These are phyloP conservation scores for Gnomoniopsis smithogilvyi DNA, from an alignment of 2,329 filamentous ascomycete genomes.

Conservation along the genomic window DNA sequence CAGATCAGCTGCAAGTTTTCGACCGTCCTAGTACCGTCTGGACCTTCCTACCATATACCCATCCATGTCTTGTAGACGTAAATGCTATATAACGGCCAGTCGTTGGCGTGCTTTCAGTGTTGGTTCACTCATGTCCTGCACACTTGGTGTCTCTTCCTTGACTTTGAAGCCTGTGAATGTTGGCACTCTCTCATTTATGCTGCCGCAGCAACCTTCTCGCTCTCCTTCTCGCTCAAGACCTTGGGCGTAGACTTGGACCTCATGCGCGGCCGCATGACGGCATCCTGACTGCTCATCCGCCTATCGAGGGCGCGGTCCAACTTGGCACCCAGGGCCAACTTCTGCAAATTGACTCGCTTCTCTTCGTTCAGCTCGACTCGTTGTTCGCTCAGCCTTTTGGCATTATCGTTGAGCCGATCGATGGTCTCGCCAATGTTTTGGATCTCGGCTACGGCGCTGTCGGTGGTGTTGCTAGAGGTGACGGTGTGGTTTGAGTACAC, in stretches of 20 bases:
- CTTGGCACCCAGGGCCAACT: conserved; percentile 85
- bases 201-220: conserved; percentile 19
- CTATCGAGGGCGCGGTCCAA: conserved; percentile 82
- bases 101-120: too few species aligned
- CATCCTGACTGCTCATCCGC: conserved; percentile 85
- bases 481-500: conserved; percentile 61
- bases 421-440: conserved; percentile 74
- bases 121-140: too few species aligned
- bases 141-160: too few species aligned
- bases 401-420: conserved; percentile 86
- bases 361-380: conserved; percentile 75
- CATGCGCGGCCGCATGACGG: conserved; percentile 62
- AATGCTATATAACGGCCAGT: too few species aligned
- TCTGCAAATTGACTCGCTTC: conserved; percentile 78
- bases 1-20: too few species aligned
- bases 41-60: too few species aligned
- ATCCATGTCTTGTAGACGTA: too few species aligned
- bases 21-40: too few species aligned
- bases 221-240: conserved; percentile 36
- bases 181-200: neutral
- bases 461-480: conserved; percentile 52
- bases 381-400: conserved; percentile 64
- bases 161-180: neutral
- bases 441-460: conserved; percentile 56
- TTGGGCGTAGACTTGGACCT: conserved; percentile 23